These are phyloP conservation scores for Epichloe coenophiala DNA, from an alignment of 2,329 filamentous ascomycete genomes.

Conservation along the genomic window DNA sequence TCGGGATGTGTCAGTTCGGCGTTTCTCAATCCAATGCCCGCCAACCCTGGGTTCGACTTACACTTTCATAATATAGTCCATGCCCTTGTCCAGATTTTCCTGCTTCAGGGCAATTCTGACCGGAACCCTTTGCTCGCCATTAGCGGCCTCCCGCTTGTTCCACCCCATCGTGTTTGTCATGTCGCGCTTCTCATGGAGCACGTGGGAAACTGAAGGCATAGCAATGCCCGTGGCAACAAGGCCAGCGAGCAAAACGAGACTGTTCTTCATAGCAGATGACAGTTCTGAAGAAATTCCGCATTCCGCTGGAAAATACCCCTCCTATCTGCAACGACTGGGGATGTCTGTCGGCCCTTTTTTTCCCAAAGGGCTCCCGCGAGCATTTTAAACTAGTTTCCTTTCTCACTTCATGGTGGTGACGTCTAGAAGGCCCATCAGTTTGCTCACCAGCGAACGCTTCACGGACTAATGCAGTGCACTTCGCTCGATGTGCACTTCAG, in stretches of 20 bases:
- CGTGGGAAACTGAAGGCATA: constrained; percentile 10
- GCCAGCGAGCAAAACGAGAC: constrained; percentile 9
- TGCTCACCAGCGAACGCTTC: too few relatives aligned
- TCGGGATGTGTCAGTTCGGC: background rate
- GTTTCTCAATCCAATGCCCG: background rate
- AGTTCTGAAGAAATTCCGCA: background rate
- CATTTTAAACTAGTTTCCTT: background rate
- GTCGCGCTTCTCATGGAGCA: constrained; percentile 21
- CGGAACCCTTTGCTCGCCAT: constrained; percentile 14
- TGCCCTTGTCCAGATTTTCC: constrained; percentile 30
- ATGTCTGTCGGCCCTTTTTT: background rate
- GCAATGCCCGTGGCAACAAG: constrained; percentile 9
- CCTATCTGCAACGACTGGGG: background rate
- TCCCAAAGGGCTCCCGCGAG: background rate
- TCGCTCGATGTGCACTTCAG: background rate
- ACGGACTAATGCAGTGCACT: too few relatives aligned
- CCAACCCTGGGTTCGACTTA: constrained; percentile 1
- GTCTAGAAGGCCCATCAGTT: too few relatives aligned
- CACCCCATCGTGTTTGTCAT: constrained; percentile 9
- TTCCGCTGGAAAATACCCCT: background rate
- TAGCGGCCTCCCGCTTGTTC: constrained; percentile 12
- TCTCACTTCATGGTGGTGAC: background rate
- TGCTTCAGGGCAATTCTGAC: constrained; percentile 31
- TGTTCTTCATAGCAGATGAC: constrained; percentile 9
- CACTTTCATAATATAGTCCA: constrained; percentile 29